These are phyloP conservation scores for Sclerotinia nivalis DNA, from an alignment of 2,329 filamentous ascomycete genomes.

Conservation along the genomic window DNA sequence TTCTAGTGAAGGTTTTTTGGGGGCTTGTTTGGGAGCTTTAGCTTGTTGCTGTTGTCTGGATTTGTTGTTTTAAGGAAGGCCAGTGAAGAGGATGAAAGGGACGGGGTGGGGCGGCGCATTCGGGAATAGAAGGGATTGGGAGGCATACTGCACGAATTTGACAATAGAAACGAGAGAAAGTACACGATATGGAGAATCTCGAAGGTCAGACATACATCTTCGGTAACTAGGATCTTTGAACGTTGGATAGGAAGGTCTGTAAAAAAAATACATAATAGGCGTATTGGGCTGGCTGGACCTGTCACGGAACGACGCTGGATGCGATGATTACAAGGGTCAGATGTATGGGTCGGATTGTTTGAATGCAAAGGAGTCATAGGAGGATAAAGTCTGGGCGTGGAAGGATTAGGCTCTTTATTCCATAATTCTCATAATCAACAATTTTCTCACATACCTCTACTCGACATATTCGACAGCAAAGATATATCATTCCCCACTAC, in stretches of 20 bases:
- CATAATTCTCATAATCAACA: background rate
- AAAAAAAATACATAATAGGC: background rate
- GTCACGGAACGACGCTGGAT: background rate
- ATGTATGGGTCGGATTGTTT: background rate
- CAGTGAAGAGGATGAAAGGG: background rate
- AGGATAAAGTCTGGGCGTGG: background rate
- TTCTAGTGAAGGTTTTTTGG: slow-evolving; percentile 45
- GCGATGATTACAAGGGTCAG: background rate
- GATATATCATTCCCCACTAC: background rate
- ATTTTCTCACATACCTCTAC: background rate
- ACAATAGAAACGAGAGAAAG: background rate
- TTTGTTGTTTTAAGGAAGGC: slow-evolving; percentile 46
- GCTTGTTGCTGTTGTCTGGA: slow-evolving; percentile 56
- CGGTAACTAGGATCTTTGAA: background rate
- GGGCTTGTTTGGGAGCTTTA: slow-evolving; percentile 47
- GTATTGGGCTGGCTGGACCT: slow-evolving; percentile 4
- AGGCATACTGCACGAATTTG: background rate
- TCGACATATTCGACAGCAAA: background rate
- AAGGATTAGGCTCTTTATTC: background rate
- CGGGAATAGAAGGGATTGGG: background rate
- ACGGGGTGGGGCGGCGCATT: background rate
- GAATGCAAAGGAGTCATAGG: background rate
- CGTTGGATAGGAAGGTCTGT: background rate
- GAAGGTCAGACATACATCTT: background rate
- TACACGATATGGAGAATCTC: background rate